Percentiles rank a stretch among this genome's conserved stretches.
These are phyloP conservation scores for Penicillium parvum DNA, from an alignment of 495 filamentous ascomycete species.

Conservation along the genomic window DNA sequence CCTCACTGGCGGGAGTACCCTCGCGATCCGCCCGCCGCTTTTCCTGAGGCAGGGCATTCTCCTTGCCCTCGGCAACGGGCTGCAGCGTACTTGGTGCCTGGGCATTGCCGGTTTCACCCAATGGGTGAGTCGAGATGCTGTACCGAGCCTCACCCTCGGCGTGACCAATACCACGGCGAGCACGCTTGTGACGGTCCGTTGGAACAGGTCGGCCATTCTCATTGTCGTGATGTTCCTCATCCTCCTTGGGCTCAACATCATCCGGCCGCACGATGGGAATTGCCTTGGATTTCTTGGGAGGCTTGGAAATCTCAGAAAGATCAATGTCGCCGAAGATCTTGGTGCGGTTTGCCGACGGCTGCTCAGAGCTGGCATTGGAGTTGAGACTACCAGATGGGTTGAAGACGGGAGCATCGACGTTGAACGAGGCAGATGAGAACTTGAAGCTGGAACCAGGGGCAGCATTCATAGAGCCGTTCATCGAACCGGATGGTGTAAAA, in stretches of 20 bases:
- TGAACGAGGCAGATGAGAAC: slow-evolving; percentile 71
- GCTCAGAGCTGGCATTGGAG: slow-evolving; percentile 22
- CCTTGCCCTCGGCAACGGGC: slow-evolving; percentile 41
- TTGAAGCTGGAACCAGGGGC: slow-evolving; percentile 52
- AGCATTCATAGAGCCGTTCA: slow-evolving; percentile 5
- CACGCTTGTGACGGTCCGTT: slow-evolving; percentile 67
- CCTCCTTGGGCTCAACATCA: slow-evolving; percentile 43
- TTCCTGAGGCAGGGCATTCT: slow-evolving; percentile 36
- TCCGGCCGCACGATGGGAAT: slow-evolving; percentile 75
- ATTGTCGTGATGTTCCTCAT: slow-evolving; percentile 39
- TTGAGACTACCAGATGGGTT: slow-evolving; percentile 50
- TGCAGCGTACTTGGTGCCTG: slow-evolving; percentile 24
- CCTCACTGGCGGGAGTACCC: slow-evolving; percentile 37
- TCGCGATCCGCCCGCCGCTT: slow-evolving; percentile 27
- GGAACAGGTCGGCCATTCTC: slow-evolving; percentile 27
- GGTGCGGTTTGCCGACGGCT: slow-evolving; percentile 29
- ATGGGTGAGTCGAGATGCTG: slow-evolving; percentile 52
- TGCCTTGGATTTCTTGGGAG: slow-evolving; percentile 69
- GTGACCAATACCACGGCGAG: slow-evolving; percentile 53
- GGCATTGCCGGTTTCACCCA: slow-evolving; percentile 40
- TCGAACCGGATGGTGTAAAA: slow-evolving; percentile 59
- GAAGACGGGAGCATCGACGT: slow-evolving; percentile 77
- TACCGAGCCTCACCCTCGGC: slow-evolving; percentile 67
- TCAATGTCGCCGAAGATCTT: slow-evolving; percentile 76
- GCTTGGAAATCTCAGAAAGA: slow-evolving; percentile 56